Evolutionary conservation across 2,329 filamentous ascomycete species (phyloP), one percentile per base, ranked within the genome.

Genomic region (Didymella pinodella): DNA sequence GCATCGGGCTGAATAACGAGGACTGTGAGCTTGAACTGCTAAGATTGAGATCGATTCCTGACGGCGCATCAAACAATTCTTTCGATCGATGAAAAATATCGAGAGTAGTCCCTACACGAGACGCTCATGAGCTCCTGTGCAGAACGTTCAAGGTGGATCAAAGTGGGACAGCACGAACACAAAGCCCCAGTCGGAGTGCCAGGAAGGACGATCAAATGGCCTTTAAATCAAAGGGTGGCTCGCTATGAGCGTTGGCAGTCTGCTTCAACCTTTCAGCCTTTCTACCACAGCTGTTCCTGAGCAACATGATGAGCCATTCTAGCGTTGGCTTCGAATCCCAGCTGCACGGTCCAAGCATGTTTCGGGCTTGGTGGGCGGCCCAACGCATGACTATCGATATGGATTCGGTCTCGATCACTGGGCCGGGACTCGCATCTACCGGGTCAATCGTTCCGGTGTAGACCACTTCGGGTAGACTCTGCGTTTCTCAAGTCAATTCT

Each of bases 391-490:
- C 40, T 14, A 26, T 40, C 16, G 20, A 20, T 22, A 12, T n/a
- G 32, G 31, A 28, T 18, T 32, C 40, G 34, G n/a, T 41, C n/a
- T 26, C 34, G n/a, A n/a, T n/a, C 31, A 43, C 34, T 51, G 48
- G 28, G 25, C 29, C 48, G 40, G 40, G 26, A 29, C 48, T 18
- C 7, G 14, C n/a, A 7, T 43, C 40, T 46, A 36, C 31, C 46
- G 53, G 53, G 22, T 56, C 16, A 31, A 46, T 32, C 31, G 16
- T 50, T 48, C 46, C 38, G 46, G 29, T 11, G 16, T 16, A n/a
- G 3, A 34, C 34, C 25, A 8, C 38, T 18, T n/a, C 31, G 34
- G 43, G 22, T 40, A 31, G 44, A 48, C 28, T 20, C 29, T 29
- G 41, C 31, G 38, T 29, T 28, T 8, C 28, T 7, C 20, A n/a